phyloP scores from a whole-genome alignment of 2,329 filamentous ascomycete genomes.

The Xylariomycetidae sp. region DNA sequence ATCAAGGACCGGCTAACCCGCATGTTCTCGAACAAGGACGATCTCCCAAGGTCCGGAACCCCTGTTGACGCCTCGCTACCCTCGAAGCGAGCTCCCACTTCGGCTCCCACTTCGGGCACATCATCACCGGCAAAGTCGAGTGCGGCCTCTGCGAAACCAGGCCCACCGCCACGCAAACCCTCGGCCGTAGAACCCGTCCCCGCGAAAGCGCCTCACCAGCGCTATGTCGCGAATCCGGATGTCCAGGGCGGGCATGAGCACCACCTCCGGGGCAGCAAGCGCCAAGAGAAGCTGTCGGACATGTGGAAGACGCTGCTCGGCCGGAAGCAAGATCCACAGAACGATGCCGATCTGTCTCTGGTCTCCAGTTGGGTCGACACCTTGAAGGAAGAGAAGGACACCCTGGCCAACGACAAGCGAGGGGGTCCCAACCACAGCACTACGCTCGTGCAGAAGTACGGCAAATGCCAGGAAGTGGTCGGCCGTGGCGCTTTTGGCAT shows the following conservation, averaged over 20 bases:
- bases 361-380: slow-evolving; percentile 97
- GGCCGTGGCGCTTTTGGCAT: slow-evolving; percentile 96
- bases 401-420: slow-evolving; percentile 68
- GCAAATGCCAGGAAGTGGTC: slow-evolving; percentile 95
- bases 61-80: slow-evolving; percentile 28
- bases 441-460: slow-evolving; percentile 91
- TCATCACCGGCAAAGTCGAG: slow-evolving; percentile 27
- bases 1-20: slow-evolving; percentile 60
- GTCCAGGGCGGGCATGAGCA: slow-evolving; percentile 73
- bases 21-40: slow-evolving; percentile 59
- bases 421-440: slow-evolving; percentile 66
- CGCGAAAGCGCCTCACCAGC: slow-evolving; percentile 33
- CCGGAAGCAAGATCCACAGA: slow-evolving; percentile 68
- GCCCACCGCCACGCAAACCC: slow-evolving; percentile 30
- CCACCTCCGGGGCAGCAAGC: slow-evolving; percentile 78
- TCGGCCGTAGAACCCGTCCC: slow-evolving; percentile 14
- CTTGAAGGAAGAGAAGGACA: slow-evolving; percentile 79
- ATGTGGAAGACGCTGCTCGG: slow-evolving; percentile 85
- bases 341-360: slow-evolving; percentile 79
- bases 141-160: slow-evolving; percentile 12
- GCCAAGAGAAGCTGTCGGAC: slow-evolving; percentile 91
- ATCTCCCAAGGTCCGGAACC: slow-evolving; percentile 29
- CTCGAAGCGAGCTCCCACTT: slow-evolving; percentile 21
- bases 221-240: slow-evolving; percentile 46
- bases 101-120: slow-evolving; percentile 28